phyloP scores from a whole-genome alignment of 2,329 filamentous ascomycete species.

The Xylaria sp. region DNA sequence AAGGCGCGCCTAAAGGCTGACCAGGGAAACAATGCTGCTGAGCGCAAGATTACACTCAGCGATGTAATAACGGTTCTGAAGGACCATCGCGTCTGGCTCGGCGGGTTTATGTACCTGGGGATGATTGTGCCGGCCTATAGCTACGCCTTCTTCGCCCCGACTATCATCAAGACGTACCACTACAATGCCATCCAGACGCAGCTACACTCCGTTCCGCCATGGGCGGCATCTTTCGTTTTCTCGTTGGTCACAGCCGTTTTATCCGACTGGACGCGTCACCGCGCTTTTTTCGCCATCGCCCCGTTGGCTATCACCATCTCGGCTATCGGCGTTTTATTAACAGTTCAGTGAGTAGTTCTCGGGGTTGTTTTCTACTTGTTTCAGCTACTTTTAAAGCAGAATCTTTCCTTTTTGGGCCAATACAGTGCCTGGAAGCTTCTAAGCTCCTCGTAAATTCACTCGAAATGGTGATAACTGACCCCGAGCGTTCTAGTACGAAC shows the following conservation, averaged over 20 bases:
- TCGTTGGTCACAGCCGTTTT: slow-evolving; percentile 78
- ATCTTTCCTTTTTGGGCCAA: too few relatives aligned
- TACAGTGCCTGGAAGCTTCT: too few relatives aligned
- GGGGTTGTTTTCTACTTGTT: too few relatives aligned
- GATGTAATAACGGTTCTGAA: slow-evolving; percentile 74
- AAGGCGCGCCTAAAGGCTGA: slow-evolving; percentile 74
- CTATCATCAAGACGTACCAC: slow-evolving; percentile 75
- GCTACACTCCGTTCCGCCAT: slow-evolving; percentile 68
- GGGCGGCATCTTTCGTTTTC: slow-evolving; percentile 78
- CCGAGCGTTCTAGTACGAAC: too few relatives aligned
- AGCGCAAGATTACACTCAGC: slow-evolving; percentile 67
- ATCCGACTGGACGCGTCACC: slow-evolving; percentile 78
- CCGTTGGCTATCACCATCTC: slow-evolving; percentile 75
- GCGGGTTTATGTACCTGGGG: slow-evolving; percentile 84
- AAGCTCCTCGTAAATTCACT: too few relatives aligned
- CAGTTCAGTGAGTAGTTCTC: too few relatives aligned
- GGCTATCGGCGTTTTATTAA: slow-evolving; percentile 80
- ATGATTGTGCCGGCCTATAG: slow-evolving; percentile 81
- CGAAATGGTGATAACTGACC: too few relatives aligned
- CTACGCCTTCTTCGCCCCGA: slow-evolving; percentile 81
- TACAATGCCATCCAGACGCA: slow-evolving; percentile 69
- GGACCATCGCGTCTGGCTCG: slow-evolving; percentile 76
- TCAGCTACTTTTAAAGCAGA: too few relatives aligned
- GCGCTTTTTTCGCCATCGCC: slow-evolving; percentile 77
- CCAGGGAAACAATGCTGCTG: slow-evolving; percentile 73